Evolutionary conservation across 345 rosid genomes (phyloP), one percentile per base, ranked within the genome.

Genomic region (Punica granatum): DNA sequence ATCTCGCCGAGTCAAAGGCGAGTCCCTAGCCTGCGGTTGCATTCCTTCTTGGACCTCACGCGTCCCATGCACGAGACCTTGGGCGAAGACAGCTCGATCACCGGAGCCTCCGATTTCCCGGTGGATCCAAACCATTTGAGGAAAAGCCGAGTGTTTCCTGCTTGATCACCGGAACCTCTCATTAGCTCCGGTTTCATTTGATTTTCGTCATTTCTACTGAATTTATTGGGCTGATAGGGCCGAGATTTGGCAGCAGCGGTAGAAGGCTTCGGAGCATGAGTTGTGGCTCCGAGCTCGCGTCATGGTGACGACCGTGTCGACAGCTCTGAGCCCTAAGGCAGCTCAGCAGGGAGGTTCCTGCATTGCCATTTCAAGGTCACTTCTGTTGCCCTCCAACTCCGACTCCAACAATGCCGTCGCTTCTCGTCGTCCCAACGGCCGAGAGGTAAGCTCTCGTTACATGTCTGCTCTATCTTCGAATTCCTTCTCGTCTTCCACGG

Each of bases 21-120:
- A 62, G 68, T 73, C 68, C 75, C 69, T 28, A 81, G 49, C 36
- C 86, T 76, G 1, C 90, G 82, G 70, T 72, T 86, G 6, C 90
- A 83, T 53, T 90, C 92, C 34, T 78, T 81, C 84, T 71, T 89
- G 60, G 97, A 90, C 78, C 90, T 80, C 63, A 94, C 99, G 68
- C 92, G 75, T 19, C 99, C 99, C 72, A 86, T 94, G 59, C 97
- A 94, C 21, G 99, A 91, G 9, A 94, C 97, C 74, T 84, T 86
- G 7, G 97, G 99, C 32, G 99, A 94, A n/a, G 96, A 81, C 18
- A 97, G 98, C 44, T 90, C 97, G 23, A 69, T 60, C 54, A 79
- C 15, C 0, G 87, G 66, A 15, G 75, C 64, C 66, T 83, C 85
- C 36, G 82, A 67, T 69, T 85, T 88, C 7, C 23, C 0, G 84